Conservation (phyloP, 495 filamentous ascomycete species). For the Bacidia rubella region DNA sequence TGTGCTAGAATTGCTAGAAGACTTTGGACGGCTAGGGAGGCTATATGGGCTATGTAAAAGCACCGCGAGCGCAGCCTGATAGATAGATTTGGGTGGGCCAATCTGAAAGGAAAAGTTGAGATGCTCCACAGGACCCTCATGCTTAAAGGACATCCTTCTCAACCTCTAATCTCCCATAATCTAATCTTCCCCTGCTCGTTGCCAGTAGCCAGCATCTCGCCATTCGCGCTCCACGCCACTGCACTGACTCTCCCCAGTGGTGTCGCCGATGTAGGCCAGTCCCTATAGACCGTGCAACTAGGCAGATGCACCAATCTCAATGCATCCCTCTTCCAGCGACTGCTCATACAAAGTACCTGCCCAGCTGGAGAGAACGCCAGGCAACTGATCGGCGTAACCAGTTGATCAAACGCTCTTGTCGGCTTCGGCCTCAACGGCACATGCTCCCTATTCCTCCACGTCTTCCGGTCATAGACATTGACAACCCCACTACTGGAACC, state of each 20-base stretch:
- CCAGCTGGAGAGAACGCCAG: constrained; percentile 75
- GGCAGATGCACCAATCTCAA: constrained; percentile 82
- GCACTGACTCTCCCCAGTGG: constrained; percentile 74
- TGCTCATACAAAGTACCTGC: constrained; percentile 74
- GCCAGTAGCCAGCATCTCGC: constrained; percentile 63
- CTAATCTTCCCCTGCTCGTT: constrained; percentile 78
- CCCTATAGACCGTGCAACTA: constrained; percentile 81
- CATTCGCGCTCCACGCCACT: constrained; percentile 60
- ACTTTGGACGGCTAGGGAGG: too few relatives aligned
- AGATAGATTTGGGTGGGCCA: neutral
- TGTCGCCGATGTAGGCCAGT: constrained; percentile 89
- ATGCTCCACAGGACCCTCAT: too few relatives aligned
- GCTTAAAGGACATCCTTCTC: too few relatives aligned
- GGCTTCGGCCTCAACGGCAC: constrained; percentile 54
- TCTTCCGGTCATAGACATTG: constrained; percentile 78
- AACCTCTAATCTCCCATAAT: constrained; percentile 68
- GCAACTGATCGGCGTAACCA: constrained; percentile 68
- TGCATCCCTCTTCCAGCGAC: constrained; percentile 75
- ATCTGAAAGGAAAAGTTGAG: neutral
- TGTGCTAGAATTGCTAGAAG: too few relatives aligned
- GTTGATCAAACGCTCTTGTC: constrained; percentile 57
- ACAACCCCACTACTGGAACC: constrained; percentile 75
- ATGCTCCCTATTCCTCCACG: constrained; percentile 38
- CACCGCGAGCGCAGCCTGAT: neutral
- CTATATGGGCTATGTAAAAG: neutral